A percentile compares a stretch with the other conserved stretches of the same genome.
Conservation (phyloP, 129 eudicot species). For the Solidago caesia region DNA sequence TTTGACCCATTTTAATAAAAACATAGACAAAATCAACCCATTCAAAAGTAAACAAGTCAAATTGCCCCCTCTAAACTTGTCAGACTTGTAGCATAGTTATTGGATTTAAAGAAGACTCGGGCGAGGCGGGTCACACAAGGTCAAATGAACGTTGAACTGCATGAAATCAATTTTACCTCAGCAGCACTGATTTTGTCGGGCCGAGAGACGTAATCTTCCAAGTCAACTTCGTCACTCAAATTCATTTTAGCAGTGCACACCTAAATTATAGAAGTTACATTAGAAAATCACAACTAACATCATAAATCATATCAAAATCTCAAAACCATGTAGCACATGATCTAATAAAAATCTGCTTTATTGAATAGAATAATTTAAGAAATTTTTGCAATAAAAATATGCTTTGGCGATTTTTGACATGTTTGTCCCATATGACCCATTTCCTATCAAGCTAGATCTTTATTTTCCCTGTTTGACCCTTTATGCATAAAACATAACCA, state of each 20-base stretch:
- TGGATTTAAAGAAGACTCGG: no score
- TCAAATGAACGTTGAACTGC: slow-evolving; percentile 1
- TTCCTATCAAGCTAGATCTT: no score
- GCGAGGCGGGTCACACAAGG: neutral
- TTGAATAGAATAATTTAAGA: no score
- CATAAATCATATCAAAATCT: neutral
- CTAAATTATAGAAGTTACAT: slow-evolving; percentile 32
- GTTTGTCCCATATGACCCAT: no score
- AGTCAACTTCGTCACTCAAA: slow-evolving; percentile 81
- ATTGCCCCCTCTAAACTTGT: neutral
- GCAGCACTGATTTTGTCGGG: slow-evolving; percentile 98
- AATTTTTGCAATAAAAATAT: no score
- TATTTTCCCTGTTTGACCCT: no score
- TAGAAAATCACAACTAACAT: slow-evolving; percentile 1
- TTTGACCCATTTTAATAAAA: neutral
- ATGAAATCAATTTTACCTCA: slow-evolving; percentile 55
- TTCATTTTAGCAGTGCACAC: slow-evolving; percentile 94
- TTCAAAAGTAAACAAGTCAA: neutral
- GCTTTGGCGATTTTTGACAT: no score
- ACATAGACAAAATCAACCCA: neutral
- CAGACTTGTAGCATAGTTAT: neutral
- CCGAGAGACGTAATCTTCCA: slow-evolving; percentile 88
- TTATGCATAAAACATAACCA: no score
- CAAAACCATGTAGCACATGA: neutral
- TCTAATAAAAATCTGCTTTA: neutral